Evolutionary conservation across 805 yeast genomes (phyloP), one percentile per base, ranked within the genome.

Genomic region (Myxozyma melibiosi): DNA sequence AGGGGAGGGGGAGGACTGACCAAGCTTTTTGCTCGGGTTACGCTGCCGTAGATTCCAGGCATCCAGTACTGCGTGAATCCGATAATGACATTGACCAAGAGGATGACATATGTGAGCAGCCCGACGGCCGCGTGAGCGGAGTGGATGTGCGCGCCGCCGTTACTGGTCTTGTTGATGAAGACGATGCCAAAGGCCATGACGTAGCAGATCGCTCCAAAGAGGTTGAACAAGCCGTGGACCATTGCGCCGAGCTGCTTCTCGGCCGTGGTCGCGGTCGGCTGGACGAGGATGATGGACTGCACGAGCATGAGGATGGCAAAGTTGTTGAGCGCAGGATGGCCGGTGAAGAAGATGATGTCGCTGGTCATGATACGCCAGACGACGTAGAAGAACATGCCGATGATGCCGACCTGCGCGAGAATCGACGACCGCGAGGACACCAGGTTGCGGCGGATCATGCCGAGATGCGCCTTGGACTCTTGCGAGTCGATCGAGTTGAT

Each of bases 91-190:
- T 57, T 63, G 6, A 37, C 50, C 16, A 61, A 31, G 34, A 68
- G 50, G 2, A 61, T 37, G 5, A 45, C 30, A 39, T 62, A 65
- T 13, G 71, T 64, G 16, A 57, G 20, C 20, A 64, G 38, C 13
- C 71, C 71, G 35, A 68, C 55, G 2, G 55, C 57, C 9, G 69
- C 69, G 53, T 68, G 71, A 58, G 69, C 65, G 4, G 71, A 63
- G 31, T 63, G 56, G 30, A 66, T 47, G 55, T 68, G 71, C 25
- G 53, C 27, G 20, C 61, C 53, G 41, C 55, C 52, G 52, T 67
- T 68, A 39, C 54, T 37, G 27, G 62, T 47, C 57, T 68, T 68
- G 58, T 67, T 68, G 58, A 59, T 57, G 35, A 62, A 54, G 27
- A 68, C 67, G 24, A 57, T 51, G n/a, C 57, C 51, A n/a, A 54